A percentile compares a stretch with the other conserved stretches of the same genome.
Evolutionary conservation across 2,329 filamentous ascomycete genomes (phyloP).

Genomic region (Pseudogymnoascus sp.): DNA sequence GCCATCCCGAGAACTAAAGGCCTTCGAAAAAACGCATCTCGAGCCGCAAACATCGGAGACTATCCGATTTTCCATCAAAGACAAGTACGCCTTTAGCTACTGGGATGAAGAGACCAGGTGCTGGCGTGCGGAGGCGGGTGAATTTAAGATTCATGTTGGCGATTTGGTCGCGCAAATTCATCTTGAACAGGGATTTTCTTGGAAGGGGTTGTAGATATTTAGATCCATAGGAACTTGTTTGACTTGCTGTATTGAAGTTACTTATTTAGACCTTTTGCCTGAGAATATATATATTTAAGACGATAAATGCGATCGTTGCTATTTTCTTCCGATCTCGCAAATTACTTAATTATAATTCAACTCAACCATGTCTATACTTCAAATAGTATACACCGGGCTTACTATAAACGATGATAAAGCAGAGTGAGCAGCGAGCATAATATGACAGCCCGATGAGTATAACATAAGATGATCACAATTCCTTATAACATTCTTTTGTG

Average conservation of each 20-base stretch:
- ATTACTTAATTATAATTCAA: neutral
- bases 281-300: neutral
- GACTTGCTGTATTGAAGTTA: neutral
- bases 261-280: neutral
- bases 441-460: neutral
- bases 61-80: neutral
- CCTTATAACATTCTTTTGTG: neutral
- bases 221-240: neutral
- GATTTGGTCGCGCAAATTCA: neutral
- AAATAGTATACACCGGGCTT: neutral
- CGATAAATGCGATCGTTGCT: neutral
- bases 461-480: neutral
- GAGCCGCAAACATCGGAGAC: neutral
- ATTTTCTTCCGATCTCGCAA: neutral
- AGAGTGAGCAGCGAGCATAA: neutral
- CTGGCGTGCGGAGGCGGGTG: constrained; percentile 13
- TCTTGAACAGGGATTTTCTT: neutral
- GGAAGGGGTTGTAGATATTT: neutral
- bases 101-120: constrained; percentile 11
- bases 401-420: neutral
- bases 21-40: constrained; percentile 15
- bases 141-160: neutral
- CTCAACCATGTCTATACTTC: neutral
- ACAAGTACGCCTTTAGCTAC: constrained; percentile 12
- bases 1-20: constrained; percentile 13